phyloP scores from a whole-genome alignment of 495 filamentous ascomycete genomes.

The Hypoxylon rickii region DNA sequence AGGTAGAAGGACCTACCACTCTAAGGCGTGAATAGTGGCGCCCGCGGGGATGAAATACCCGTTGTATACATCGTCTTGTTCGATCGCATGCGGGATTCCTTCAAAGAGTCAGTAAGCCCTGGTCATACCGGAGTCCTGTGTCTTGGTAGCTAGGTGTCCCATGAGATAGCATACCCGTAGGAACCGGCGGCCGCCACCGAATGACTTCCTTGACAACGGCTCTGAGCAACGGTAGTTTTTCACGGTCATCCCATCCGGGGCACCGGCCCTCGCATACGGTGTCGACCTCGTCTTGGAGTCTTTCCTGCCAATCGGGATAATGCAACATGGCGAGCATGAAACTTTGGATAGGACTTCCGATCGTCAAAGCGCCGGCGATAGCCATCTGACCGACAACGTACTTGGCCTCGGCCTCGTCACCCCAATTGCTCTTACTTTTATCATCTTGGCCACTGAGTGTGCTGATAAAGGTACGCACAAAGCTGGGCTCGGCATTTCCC shows the following conservation, averaged over 20 bases:
- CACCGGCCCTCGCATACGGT: conserved; percentile 49
- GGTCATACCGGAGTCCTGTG: no score
- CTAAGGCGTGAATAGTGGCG: conserved; percentile 61
- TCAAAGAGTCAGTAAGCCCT: conserved; percentile 1
- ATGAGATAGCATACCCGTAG: conserved; percentile 46
- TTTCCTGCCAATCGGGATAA: conserved; percentile 59
- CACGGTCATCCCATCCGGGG: conserved; percentile 54
- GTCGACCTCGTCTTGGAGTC: conserved; percentile 61
- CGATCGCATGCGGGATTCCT: conserved; percentile 59
- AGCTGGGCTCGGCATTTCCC: conserved; percentile 41
- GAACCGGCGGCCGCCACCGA: conserved; percentile 61
- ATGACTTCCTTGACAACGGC: conserved; percentile 65
- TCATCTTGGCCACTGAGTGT: conserved; percentile 27
- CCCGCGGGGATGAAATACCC: conserved; percentile 61
- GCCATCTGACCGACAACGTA: conserved; percentile 55
- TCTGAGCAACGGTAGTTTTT: conserved; percentile 52
- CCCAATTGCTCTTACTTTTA: conserved; percentile 20
- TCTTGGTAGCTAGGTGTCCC: no score
- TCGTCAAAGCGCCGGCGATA: conserved; percentile 53
- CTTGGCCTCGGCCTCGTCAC: conserved; percentile 42
- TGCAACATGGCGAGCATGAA: conserved; percentile 64
- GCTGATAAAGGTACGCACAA: conserved; percentile 51
- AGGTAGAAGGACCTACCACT: conserved; percentile 46
- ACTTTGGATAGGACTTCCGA: conserved; percentile 58
- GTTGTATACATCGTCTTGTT: conserved; percentile 59